Base-by-base conservation (phyloP, 805 yeast species). In the Cyberlindnera misumaiensis region DNA sequence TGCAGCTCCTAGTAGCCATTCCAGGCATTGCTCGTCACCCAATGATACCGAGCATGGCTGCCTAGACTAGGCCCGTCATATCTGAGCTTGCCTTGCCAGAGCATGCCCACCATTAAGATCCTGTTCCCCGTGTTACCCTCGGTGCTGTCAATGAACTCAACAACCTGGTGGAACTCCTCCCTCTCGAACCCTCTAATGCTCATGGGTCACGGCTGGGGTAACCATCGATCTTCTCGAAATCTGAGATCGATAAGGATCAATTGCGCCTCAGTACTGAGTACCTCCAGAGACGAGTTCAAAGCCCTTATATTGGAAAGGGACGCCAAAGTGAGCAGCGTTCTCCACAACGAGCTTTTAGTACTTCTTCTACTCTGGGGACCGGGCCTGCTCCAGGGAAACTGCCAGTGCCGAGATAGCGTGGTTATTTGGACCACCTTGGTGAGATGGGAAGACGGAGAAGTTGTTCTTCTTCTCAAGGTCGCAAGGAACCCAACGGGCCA, bases 371-470 rank as follows among this genome's bases (percentile, higher is more conserved):
- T 86, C 96, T 28, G 95, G 95, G 34, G 90, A 72, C 37, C 75
- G 70, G 41, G 96, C 89, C 71, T 90, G 97, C 60, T 86, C 86
- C 56, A 90, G 75, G 28, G 97, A 97, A 41, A 88, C 90, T 24
- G 97, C 95, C 53, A 90, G 72, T 15, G 97, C 97, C 47, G 96
- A 79, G 58, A 90, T 90, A 54, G 97, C 89, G 67, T 90, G 97
- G 71, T 90, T 90, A 67, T 90, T 97, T 51, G 98, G 98, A 59
- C 98, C 98, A 72, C 98, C 98, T 72, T 90, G 98, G 65, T 90
- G 97, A 48, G 95, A 97, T 52, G 98, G 98, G 85, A 90, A 90
- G 40, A 90, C 97, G 25, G 96, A 86, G 60, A 90, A 90, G 75
- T 90, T 90, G 66, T 90, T 88, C 61, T 79, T 83, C 59, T 79